phyloP scores from a whole-genome alignment of 352 stramenopile species.

The Saprolegnia diclina region DNA sequence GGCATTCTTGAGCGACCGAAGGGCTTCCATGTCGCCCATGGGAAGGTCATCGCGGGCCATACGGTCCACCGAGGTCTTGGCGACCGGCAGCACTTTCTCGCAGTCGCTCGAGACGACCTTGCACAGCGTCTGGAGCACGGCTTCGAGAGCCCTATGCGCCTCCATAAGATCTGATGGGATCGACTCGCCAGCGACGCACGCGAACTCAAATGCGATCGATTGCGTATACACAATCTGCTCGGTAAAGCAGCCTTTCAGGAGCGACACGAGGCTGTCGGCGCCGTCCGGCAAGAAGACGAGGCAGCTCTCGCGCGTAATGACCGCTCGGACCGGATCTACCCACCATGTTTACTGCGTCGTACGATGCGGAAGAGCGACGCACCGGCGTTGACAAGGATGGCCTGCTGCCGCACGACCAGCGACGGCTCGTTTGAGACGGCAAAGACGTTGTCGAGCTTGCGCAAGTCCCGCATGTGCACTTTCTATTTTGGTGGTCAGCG shows the following conservation, averaged over 20 bases:
- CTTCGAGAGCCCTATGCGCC: slow-evolving; percentile 40
- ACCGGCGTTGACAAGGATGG: slow-evolving; percentile 75
- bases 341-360: not conserved
- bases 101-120: slow-evolving; percentile 47
- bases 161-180: not conserved
- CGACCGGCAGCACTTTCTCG: slow-evolving; percentile 37
- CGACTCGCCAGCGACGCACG: not conserved
- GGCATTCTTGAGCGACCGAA: slow-evolving; percentile 57
- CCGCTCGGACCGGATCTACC: slow-evolving; percentile 56
- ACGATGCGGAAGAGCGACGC: not conserved
- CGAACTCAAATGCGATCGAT: slow-evolving; percentile 45
- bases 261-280: slow-evolving; percentile 1
- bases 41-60: slow-evolving; percentile 40
- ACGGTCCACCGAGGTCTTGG: slow-evolving; percentile 42
- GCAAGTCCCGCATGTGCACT: slow-evolving; percentile 71
- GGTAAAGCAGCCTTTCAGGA: slow-evolving; percentile 35
- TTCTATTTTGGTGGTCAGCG: slow-evolving; percentile 32
- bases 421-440: slow-evolving; percentile 63
- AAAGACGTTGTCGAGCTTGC: slow-evolving; percentile 67
- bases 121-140: slow-evolving; percentile 41
- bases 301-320: slow-evolving; percentile 62
- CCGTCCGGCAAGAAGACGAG: slow-evolving; percentile 47
- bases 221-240: slow-evolving; percentile 35
- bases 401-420: slow-evolving; percentile 64
- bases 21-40: slow-evolving; percentile 46